A percentile compares a stretch with the other conserved stretches of the same genome.
Evolutionary conservation across 163 green algal genomes (phyloP).

Genomic region (Scenedesmus sp.): DNA sequence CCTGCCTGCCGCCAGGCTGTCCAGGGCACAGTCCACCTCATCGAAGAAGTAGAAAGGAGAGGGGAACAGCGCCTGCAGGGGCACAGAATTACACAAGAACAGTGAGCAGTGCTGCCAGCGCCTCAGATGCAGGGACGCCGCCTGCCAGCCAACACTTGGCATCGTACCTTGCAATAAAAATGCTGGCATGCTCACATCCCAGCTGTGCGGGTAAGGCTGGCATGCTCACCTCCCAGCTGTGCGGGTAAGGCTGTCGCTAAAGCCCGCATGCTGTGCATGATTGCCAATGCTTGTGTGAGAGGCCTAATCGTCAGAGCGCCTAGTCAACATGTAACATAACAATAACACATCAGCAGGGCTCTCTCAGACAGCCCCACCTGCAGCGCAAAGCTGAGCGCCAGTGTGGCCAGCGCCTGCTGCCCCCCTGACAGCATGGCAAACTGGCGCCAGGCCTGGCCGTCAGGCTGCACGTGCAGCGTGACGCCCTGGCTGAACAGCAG

Average conservation of each 20-base stretch:
- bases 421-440: slow-evolving; percentile 81
- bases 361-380: slow-evolving; percentile 46
- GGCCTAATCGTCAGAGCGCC: no score
- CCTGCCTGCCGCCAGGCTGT: slow-evolving; percentile 73
- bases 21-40: slow-evolving; percentile 86
- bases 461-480: slow-evolving; percentile 70
- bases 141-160: no score
- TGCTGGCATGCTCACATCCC: no score
- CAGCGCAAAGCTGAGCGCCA: slow-evolving; percentile 84
- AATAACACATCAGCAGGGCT: no score
- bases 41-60: slow-evolving; percentile 94
- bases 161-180: no score
- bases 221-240: no score
- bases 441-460: slow-evolving; percentile 70
- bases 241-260: no score
- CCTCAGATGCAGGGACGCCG: no score
- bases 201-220: no score
- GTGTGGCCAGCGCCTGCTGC: slow-evolving; percentile 85
- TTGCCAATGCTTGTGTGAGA: no score
- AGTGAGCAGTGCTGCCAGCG: not conserved
- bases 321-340: no score
- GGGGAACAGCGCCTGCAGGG: slow-evolving; percentile 70
- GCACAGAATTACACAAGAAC: not conserved
- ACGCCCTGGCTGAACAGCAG: slow-evolving; percentile 78
- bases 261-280: not conserved